These are phyloP conservation scores for Angomonas desouzai DNA, from an alignment of 208 protist genomes.

Conservation along the genomic window DNA sequence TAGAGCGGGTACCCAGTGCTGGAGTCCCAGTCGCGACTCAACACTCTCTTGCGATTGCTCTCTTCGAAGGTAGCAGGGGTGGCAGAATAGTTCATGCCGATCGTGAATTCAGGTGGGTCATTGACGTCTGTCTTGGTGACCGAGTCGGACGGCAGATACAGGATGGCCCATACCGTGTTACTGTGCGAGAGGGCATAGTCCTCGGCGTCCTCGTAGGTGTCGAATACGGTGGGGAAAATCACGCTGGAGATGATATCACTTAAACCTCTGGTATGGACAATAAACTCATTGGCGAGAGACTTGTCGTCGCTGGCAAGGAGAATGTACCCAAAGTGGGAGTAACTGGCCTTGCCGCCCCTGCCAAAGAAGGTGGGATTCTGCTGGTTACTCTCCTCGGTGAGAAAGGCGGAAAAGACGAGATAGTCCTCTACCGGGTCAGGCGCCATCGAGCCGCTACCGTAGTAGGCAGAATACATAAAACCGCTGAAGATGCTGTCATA, in stretches of 20 bases:
- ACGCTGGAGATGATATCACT: conserved; percentile 53
- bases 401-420: conserved; percentile 42
- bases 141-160: conserved; percentile 34
- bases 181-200: conserved; percentile 41
- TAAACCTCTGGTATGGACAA: conserved; percentile 31
- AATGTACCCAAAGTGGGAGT: conserved; percentile 69
- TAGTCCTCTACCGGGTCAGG: conserved; percentile 52
- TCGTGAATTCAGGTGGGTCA: conserved; percentile 45
- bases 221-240: conserved; percentile 34
- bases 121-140: conserved; percentile 13
- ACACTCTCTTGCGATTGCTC: conserved; percentile 26
- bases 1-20: conserved; percentile 57
- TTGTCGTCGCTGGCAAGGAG: conserved; percentile 45
- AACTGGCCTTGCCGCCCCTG: conserved; percentile 28
- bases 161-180: conserved; percentile 71
- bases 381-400: conserved; percentile 26
- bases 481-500: conserved; percentile 17
- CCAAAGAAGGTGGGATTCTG: conserved; percentile 50
- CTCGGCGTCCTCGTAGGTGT: conserved; percentile 40
- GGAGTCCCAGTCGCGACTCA: conserved; percentile 33
- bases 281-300: conserved; percentile 36
- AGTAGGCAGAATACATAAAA: conserved; percentile 36
- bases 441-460: conserved; percentile 26
- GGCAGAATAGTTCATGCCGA: conserved; percentile 87
- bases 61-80: conserved; percentile 56